These are phyloP conservation scores for Colletotrichum sp. DNA, from an alignment of 2,329 filamentous ascomycete species.

Conservation along the genomic window DNA sequence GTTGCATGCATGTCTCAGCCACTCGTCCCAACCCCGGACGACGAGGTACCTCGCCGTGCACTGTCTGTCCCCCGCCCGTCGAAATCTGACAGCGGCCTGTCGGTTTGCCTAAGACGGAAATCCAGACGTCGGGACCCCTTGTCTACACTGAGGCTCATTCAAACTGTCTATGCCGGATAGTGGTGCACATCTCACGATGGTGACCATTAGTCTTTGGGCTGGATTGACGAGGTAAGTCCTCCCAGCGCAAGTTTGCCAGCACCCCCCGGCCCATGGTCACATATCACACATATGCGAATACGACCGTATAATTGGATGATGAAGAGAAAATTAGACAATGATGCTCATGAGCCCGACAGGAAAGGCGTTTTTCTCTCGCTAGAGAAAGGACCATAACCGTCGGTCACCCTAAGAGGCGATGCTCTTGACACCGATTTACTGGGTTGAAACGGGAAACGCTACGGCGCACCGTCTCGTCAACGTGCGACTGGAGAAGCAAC, in stretches of 20 bases:
- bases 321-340: background rate
- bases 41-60: background rate
- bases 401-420: background rate
- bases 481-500: background rate
- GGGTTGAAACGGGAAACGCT: background rate
- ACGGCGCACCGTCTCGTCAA: background rate
- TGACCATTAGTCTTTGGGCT: background rate
- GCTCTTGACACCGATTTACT: background rate
- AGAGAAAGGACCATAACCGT: background rate
- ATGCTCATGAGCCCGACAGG: background rate
- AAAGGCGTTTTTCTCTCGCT: background rate
- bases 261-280: background rate
- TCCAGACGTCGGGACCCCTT: background rate
- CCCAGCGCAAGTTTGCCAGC: background rate
- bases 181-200: background rate
- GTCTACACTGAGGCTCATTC: background rate
- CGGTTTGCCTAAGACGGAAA: conserved; percentile 11
- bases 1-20: conserved; percentile 4
- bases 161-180: background rate
- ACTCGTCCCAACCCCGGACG: background rate
- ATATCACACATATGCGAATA: background rate
- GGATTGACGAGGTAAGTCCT: background rate
- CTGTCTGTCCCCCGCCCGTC: background rate
- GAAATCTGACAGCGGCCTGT: conserved; percentile 4
- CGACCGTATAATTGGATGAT: background rate